phyloP scores from a whole-genome alignment of 1,284 basidiomycete species.

The Pyrrhoderma lamaoense region DNA sequence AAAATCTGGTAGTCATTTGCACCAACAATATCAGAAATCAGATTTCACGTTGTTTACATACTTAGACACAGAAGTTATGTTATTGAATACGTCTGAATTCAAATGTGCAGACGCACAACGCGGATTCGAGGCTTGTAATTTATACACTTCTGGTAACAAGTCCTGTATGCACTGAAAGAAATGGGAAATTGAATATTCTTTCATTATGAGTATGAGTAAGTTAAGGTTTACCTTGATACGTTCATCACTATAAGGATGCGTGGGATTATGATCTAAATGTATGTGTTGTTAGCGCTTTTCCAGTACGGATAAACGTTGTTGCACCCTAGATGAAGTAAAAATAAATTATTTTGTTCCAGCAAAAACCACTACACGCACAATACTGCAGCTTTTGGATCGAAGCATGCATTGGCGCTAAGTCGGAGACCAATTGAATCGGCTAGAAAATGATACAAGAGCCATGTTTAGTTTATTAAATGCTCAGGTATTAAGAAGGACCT shows the following conservation, averaged over 20 bases:
- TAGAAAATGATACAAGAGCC: constrained; percentile 24
- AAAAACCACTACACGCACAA: constrained; percentile 31
- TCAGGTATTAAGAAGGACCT: constrained; percentile 1
- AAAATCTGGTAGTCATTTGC: too few relatives aligned
- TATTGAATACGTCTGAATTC: too few relatives aligned
- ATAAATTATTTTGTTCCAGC: not conserved
- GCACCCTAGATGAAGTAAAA: constrained; percentile 28
- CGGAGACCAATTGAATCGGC: constrained; percentile 73
- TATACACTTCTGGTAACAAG: constrained; percentile 2
- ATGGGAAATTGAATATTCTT: not conserved
- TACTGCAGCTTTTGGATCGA: constrained; percentile 67
- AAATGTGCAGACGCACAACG: not conserved
- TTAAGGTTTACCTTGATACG: not conserved
- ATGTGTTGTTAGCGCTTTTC: constrained; percentile 1
- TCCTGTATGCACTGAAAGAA: not conserved
- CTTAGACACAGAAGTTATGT: too few relatives aligned
- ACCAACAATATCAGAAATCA: too few relatives aligned
- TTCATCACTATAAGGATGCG: constrained; percentile 6
- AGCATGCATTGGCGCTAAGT: constrained; percentile 74
- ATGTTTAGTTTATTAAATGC: not conserved
- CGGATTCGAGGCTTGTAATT: not conserved
- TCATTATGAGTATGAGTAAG: not conserved
- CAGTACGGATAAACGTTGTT: constrained; percentile 1
- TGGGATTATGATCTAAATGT: not conserved
- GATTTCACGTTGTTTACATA: too few relatives aligned